These are phyloP conservation scores for Magnaporthiopsis poae DNA, from an alignment of 2,329 filamentous ascomycete genomes.

Conservation along the genomic window DNA sequence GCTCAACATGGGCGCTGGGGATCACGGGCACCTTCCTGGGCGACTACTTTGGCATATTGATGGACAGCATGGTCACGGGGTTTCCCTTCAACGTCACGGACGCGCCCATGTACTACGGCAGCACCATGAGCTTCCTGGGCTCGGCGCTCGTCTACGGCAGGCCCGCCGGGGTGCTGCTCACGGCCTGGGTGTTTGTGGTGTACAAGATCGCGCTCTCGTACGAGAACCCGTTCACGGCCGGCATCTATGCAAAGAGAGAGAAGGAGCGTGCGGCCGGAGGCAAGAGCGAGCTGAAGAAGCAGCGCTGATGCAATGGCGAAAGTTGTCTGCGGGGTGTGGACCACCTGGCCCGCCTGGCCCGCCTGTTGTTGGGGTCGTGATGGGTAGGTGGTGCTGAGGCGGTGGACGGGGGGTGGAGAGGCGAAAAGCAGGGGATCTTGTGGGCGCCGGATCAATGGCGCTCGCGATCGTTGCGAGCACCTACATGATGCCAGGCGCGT, in stretches of 20 bases:
- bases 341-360: background rate
- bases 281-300: conserved; percentile 39
- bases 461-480: background rate
- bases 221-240: conserved; percentile 90
- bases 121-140: conserved; percentile 83
- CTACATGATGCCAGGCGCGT: background rate
- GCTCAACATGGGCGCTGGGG: conserved; percentile 83
- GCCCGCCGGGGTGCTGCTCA: conserved; percentile 73
- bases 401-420: background rate
- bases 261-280: conserved; percentile 34
- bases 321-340: background rate
- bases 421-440: background rate
- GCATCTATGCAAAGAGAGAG: conserved; percentile 83
- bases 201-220: conserved; percentile 74
- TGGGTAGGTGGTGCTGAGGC: background rate
- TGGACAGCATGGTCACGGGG: conserved; percentile 86
- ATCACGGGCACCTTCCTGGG: conserved; percentile 93
- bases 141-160: conserved; percentile 76
- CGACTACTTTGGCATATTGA: conserved; percentile 97
- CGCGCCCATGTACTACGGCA: conserved; percentile 94
- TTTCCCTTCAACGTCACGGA: conserved; percentile 91
- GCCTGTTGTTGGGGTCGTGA: background rate
- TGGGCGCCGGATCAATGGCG: background rate
- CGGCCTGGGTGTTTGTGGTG: conserved; percentile 61
- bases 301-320: conserved; percentile 18